Evolutionary conservation across 1,284 basidiomycete species (phyloP).

Genomic region (Peniophora sp.): DNA sequence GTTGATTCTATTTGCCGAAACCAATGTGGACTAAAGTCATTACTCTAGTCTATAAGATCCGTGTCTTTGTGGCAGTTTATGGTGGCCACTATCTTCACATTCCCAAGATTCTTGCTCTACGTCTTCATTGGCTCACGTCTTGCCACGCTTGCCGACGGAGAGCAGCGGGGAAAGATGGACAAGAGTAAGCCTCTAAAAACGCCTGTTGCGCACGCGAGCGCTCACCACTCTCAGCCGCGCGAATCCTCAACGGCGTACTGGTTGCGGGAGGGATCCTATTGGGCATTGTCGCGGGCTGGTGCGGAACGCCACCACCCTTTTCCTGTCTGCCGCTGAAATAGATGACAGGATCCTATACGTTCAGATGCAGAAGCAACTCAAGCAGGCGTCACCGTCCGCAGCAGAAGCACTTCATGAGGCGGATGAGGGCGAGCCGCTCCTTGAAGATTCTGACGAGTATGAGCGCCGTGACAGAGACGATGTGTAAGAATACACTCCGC

Average conservation of each 20-base stretch:
- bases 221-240: too few species aligned
- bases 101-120: constrained; percentile 65
- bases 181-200: constrained; percentile 38
- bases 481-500: constrained; percentile 1
- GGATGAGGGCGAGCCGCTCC: constrained; percentile 54
- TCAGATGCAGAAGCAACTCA: constrained; percentile 46
- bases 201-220: too few species aligned
- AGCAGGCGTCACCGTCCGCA: constrained; percentile 42
- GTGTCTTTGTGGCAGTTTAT: constrained; percentile 72
- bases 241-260: constrained; percentile 52
- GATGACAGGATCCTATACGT: constrained; percentile 51
- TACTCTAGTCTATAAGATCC: constrained; percentile 56
- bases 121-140: constrained; percentile 75
- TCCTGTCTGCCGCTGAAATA: constrained; percentile 6
- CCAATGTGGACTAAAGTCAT: background rate
- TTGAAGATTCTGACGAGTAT: constrained; percentile 1
- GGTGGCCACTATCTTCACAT: constrained; percentile 60
- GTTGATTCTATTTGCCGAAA: constrained; percentile 17
- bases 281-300: constrained; percentile 59
- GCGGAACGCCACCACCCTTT: constrained; percentile 18
- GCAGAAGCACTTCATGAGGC: constrained; percentile 57
- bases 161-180: constrained; percentile 70
- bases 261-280: constrained; percentile 51
- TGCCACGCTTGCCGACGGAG: constrained; percentile 68
- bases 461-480: background rate